A percentile compares a stretch with the other conserved stretches of the same genome.
Conservation (phyloP, 2,329 filamentous ascomycete species). For the Phyllosticta citriasiana region DNA sequence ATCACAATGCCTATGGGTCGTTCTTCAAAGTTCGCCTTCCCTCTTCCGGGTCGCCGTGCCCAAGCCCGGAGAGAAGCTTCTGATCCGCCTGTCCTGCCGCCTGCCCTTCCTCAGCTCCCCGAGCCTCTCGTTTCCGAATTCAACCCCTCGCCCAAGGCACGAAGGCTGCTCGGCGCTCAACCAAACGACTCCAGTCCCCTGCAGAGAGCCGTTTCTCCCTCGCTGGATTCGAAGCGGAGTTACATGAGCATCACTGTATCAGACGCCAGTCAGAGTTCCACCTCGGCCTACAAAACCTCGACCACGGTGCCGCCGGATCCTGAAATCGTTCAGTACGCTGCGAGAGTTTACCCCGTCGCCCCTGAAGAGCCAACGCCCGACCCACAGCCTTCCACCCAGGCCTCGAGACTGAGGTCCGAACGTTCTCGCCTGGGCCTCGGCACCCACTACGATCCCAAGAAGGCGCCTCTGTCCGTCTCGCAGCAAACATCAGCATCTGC, state of each 20-base stretch:
- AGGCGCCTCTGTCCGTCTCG: constrained; percentile 30
- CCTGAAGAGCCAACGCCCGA: background rate
- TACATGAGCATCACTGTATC: constrained; percentile 25
- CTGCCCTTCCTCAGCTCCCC: constrained; percentile 12
- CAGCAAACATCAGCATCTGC: constrained; percentile 37
- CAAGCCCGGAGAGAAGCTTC: constrained; percentile 17
- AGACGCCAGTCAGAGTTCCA: constrained; percentile 21
- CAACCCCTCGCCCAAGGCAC: background rate
- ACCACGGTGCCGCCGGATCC: constrained; percentile 13
- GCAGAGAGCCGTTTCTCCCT: constrained; percentile 12
- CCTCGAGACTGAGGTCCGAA: constrained; percentile 19
- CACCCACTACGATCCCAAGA: constrained; percentile 34
- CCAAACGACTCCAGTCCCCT: background rate
- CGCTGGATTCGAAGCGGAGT: constrained; percentile 17
- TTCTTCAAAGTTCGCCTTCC: constrained; percentile 27
- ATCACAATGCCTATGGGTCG: constrained; percentile 2
- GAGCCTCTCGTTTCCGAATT: background rate
- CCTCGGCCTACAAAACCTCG: constrained; percentile 17
- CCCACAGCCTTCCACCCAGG: constrained; percentile 11
- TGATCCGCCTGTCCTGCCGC: constrained; percentile 23
- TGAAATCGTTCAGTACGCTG: constrained; percentile 2
- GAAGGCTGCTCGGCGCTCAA: background rate
- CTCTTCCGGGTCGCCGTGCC: constrained; percentile 23
- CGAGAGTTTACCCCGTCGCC: background rate
- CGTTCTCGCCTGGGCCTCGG: constrained; percentile 31